Evolutionary conservation across 1,284 basidiomycete species (phyloP), one percentile per base, ranked within the genome.

Genomic region (Trichosporon coremiiforme): DNA sequence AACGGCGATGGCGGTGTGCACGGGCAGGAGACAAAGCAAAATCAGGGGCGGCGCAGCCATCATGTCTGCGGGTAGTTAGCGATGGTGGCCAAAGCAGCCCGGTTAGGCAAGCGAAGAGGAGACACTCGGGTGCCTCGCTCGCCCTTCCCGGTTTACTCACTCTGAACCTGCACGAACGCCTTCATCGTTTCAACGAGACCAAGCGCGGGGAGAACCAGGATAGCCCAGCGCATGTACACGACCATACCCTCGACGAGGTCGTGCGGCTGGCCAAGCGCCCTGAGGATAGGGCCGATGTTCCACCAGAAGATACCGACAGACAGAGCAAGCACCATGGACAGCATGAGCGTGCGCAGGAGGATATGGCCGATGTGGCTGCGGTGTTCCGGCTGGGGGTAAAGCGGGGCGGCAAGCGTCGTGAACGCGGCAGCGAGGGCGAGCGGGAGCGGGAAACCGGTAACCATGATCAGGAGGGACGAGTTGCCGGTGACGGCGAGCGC

Each of bases 371-470:
- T 78, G 55, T 79, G 75, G 20, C 71, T 68, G 13, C 74, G 64
- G 12, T 70, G 63, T 20, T 75, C 71, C 12, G 66, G 47, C 45
- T 75, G 69, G 9, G 76, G 66, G 66, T 74, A 81, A 29, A 76
- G 64, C 10, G 79, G 75, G 5, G 79, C 79, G 5, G 79, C 78
- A 20, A 80, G 70, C 0, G 80, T 80, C 29, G 78, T 80, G 67
- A 81, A 74, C 0, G 80, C 80, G 1, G 79, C 78, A 0, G 78
- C 79, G 13, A 79, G 73, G 6, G 79, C 77, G 17, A 81, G 72
- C 25, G 73, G 69, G 29, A 75, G 70, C 31, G 74, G 74, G 53
- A 68, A 75, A 68, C 74, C 74, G 33, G 77, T 77, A 15, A 80
- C 76, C 69, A 77, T 75, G 35, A 76, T 72, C 9, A 79, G 57